A percentile compares a stretch with the other conserved stretches of the same genome.
Evolutionary conservation across 192 early-diverging fungal genomes (phyloP).

Genomic region (Pilaira anomala): DNA sequence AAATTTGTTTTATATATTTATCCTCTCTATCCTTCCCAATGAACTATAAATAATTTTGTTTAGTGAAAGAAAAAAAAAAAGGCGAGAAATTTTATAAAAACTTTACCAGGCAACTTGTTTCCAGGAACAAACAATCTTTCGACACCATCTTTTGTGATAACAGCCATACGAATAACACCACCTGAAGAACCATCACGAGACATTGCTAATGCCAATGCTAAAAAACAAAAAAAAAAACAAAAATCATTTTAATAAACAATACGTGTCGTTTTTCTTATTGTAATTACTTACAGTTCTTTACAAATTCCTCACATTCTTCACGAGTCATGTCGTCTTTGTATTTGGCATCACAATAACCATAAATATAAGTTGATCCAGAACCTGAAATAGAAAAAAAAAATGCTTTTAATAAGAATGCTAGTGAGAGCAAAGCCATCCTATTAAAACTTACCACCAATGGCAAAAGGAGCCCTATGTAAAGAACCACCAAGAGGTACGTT

Average conservation of each 20-base stretch:
- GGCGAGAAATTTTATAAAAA: not conserved
- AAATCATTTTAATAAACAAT: not conserved
- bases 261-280: not conserved
- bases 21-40: conserved; percentile 19
- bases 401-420: not conserved
- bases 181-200: conserved; percentile 95
- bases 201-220: conserved; percentile 91
- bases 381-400: conserved; percentile 38
- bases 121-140: conserved; percentile 87
- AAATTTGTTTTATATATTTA: not conserved
- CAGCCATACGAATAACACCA: conserved; percentile 89
- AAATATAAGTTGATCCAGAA: conserved; percentile 94
- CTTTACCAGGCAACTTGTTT: conserved; percentile 61
- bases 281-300: conserved; percentile 83
- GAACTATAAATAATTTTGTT: conserved; percentile 16
- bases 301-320: conserved; percentile 89
- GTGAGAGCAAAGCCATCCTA: conserved; percentile 2
- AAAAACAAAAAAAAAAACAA: not conserved
- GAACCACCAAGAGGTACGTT: conserved; percentile 91
- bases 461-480: conserved; percentile 86
- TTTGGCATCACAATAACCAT: conserved; percentile 93
- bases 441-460: conserved; percentile 74
- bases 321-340: conserved; percentile 78
- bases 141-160: conserved; percentile 89
- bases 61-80: not conserved